Evolutionary conservation across 768 basidiomycete species (phyloP), one percentile per base, ranked within the genome.

Genomic region (Rhodocollybia butyracea): DNA sequence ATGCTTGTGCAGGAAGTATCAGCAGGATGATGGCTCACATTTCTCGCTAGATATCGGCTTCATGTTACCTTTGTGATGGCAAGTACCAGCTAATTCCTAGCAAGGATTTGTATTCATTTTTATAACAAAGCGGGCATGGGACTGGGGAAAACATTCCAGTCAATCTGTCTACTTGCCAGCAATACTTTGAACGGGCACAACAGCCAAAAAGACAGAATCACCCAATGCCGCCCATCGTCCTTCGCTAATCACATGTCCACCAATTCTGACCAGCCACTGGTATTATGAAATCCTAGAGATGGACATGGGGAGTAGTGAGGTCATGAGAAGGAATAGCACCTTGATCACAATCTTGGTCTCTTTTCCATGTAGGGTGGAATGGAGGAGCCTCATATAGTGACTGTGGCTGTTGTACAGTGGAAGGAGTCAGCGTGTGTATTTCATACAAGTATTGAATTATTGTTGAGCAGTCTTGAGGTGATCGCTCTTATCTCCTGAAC

Each of bases 21-120:
- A 71, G 84, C 4, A 83, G 92, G 32, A 66, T 95, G 55, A 84
- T 88, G 59, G 92, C 91, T 17, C 79, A 95, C 22, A 1, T 99
- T 99, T 76, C 78, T 99, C 34, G 91, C 94, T 21, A 98, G 97
- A 68, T 99, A 97, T 68, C 97, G 98, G 64, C 72, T 99, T 2
- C 97, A 99, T 66, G 97, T 97, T 15, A 92, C 63, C 84, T 99
- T 27, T 99, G 97, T 66, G 97, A 99, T 64, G 97, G 96, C 93
- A 63, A 60, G 82, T n/a, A n/a, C n/a, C n/a, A n/a, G n/a, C n/a
- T n/a, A n/a, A n/a, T n/a, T n/a, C n/a, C n/a, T n/a, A n/a, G n/a
- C n/a, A 67, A 29, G 42, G 40, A 21, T 10, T n/a, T n/a, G n/a
- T n/a, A n/a, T n/a, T 34, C n/a, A 50, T 30, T 58, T 38, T 24